These are phyloP conservation scores for Linum usitatissimum DNA, from an alignment of 345 rosid species.

Conservation along the genomic window DNA sequence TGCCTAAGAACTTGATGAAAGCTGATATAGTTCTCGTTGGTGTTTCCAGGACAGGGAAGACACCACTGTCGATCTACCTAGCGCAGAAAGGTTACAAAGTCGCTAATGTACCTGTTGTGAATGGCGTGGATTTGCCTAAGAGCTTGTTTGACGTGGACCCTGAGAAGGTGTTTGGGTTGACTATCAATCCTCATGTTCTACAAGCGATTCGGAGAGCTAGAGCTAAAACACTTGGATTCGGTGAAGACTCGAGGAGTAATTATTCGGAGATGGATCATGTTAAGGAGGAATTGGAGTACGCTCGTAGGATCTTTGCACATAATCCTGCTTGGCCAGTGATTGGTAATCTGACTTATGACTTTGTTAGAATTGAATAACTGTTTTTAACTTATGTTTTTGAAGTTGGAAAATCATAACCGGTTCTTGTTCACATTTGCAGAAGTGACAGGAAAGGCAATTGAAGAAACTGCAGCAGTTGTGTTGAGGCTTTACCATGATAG, in stretches of 20 bases:
- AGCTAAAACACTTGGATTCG: conserved; percentile 61
- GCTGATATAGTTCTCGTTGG: conserved; percentile 71
- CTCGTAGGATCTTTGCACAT: conserved; percentile 45
- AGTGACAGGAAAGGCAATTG: conserved; percentile 84
- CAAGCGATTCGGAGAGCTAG: conserved; percentile 66
- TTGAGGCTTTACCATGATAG: conserved; percentile 68
- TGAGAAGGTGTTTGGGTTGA: conserved; percentile 60
- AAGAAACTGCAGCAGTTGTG: conserved; percentile 81
- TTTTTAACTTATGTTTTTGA: neutral
- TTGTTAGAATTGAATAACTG: neutral
- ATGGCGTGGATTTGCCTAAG: conserved; percentile 55
- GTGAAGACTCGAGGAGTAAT: conserved; percentile 36
- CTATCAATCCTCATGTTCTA: conserved; percentile 59
- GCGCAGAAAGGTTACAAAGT: conserved; percentile 85
- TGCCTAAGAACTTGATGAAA: conserved; percentile 58
- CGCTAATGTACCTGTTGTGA: conserved; percentile 74
- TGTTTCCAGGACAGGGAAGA: conserved; percentile 81
- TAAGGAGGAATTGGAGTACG: conserved; percentile 55
- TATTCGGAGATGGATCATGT: conserved; percentile 75
- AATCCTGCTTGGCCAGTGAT: conserved; percentile 85
- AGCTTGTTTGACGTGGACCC: conserved; percentile 54
- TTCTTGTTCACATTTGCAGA: conserved; percentile 37
- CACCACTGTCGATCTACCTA: conserved; percentile 67
- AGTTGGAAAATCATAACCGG: neutral
- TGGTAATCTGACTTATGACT: conserved; percentile 29